Conservation (phyloP, 352 stramenopile species). For the Blastocystis sp. region DNA sequence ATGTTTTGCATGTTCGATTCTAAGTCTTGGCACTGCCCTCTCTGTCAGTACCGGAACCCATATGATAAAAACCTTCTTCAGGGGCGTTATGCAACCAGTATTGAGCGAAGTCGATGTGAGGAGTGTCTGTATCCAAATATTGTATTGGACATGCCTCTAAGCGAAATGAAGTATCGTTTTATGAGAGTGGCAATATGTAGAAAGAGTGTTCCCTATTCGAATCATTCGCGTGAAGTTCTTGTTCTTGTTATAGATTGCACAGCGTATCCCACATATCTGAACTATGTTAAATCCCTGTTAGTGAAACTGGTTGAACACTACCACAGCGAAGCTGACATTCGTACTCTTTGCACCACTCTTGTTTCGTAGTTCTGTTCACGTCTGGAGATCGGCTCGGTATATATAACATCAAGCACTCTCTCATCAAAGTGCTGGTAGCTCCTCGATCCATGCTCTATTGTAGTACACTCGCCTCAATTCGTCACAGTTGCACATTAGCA, state of each 20-base stretch:
- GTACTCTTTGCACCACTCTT: background rate
- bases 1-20: conserved; percentile 53
- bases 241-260: conserved; percentile 41
- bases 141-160: background rate
- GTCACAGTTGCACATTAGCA: background rate
- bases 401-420: conserved; percentile 55
- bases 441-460: background rate
- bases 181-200: background rate
- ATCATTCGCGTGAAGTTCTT: background rate
- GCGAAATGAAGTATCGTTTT: background rate
- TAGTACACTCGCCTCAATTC: conserved; percentile 27
- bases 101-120: conserved; percentile 7
- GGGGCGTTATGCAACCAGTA: conserved; percentile 30
- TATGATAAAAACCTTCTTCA: background rate
- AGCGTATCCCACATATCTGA: background rate
- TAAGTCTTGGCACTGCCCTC: conserved; percentile 16
- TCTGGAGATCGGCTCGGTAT: conserved; percentile 17
- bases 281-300: background rate
- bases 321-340: background rate
- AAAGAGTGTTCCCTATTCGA: background rate
- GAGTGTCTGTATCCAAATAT: conserved; percentile 34
- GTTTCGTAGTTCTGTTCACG: conserved; percentile 19
- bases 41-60: background rate
- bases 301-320: background rate
- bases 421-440: conserved; percentile 25